Base-by-base conservation (phyloP, 495 filamentous ascomycete species). In the Penicillium bialowiezense region DNA sequence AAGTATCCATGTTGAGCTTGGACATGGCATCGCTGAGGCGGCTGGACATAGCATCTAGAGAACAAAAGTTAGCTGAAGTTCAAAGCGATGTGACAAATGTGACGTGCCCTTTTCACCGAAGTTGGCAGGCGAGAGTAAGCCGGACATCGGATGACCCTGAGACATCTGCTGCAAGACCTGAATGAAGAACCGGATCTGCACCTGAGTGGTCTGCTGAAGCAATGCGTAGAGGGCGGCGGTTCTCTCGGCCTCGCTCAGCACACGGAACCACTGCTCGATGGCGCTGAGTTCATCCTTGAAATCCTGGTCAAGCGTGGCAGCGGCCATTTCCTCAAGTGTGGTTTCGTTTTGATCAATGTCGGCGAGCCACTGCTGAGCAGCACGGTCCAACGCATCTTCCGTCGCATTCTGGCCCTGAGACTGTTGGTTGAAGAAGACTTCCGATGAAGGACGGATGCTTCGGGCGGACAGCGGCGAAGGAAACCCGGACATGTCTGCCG, bases 211-310 rank as follows among this genome's bases (percentile, higher is more conserved):
- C 72, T 98, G 93, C 78, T 97, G 95, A 37, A 98, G 75, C 50
- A 98, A 74, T 26, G 93, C 92, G 72, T 98, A 97, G 35, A 97
- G 70, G 20, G 93, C 95, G 32, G 93, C 93, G 6, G 93, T 98
- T 43, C 93, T 76, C 72, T 98, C 93, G 15, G 93, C 90, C 70
- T 98, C 93, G 60, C 92, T 96, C 45, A 98, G 76, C 21, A 98
- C 93, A 37, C 90, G 87, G 70, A 98, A 98, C 93, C 93, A 98
- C 73, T 98, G 92, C 74, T 98, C 93, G 62, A 98, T 98, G 50
- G 93, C 93, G 68, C 88, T 93, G 42, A 98, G 82, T 71, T 98
- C 93, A 73, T 97, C 93, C 76, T 97, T 98, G 75, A 98, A 98
- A 56, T 98, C 95, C 70, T 98, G 95, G 67, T 98, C 93, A 28